phyloP scores from a whole-genome alignment of 345 rosid species.

The Camelina laxa region DNA sequence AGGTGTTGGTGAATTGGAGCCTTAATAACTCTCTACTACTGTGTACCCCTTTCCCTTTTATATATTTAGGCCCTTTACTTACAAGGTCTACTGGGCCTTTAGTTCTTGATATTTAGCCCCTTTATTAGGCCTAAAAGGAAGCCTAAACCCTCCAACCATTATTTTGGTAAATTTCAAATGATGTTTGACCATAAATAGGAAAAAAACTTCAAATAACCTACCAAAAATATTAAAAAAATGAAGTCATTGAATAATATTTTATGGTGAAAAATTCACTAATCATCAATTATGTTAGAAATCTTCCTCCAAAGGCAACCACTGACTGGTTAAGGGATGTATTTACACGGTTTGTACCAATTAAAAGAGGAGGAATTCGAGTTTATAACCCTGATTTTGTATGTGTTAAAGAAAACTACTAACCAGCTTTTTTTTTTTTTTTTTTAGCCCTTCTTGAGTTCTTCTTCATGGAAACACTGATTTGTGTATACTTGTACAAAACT shows the following conservation, averaged over 20 bases:
- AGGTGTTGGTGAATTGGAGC: constrained; percentile 6
- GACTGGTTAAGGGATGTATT: constrained; percentile 62
- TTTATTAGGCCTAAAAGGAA: neutral
- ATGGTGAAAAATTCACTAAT: too few relatives aligned
- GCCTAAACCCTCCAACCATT: neutral
- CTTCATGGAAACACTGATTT: neutral
- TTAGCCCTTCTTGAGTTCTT: neutral
- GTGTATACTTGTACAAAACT: constrained; percentile 8
- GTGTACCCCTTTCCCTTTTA: too few relatives aligned
- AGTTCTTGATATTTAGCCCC: neutral
- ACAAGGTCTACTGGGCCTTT: neutral
- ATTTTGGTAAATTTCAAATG: too few relatives aligned
- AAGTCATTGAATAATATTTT: too few relatives aligned
- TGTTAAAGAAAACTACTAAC: neutral
- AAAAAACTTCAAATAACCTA: too few relatives aligned
- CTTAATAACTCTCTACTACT: neutral
- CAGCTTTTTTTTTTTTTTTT: neutral
- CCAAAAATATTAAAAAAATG: too few relatives aligned
- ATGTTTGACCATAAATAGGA: too few relatives aligned
- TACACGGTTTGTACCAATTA: constrained; percentile 69
- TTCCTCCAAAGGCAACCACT: constrained; percentile 61
- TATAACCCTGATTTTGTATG: constrained; percentile 47
- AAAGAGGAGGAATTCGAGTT: constrained; percentile 60
- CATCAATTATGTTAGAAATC: constrained; percentile 57
- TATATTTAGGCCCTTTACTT: constrained; percentile 5